phyloP scores from a whole-genome alignment of 2,329 filamentous ascomycete genomes.

The Aspergillus caelatus region DNA sequence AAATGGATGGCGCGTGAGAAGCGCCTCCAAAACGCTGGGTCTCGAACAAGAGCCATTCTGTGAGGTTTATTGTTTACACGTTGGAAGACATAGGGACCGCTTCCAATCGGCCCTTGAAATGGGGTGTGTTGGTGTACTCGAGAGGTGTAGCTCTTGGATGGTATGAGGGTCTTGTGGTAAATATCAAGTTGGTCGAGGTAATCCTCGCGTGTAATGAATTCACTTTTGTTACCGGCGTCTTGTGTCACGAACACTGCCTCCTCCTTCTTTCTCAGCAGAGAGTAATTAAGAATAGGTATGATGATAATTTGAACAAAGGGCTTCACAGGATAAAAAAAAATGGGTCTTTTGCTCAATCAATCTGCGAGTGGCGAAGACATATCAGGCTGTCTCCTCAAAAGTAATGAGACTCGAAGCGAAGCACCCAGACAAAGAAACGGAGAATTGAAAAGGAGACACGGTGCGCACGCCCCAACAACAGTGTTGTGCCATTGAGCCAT shows the following conservation, averaged over 20 bases:
- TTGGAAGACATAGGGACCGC: conserved; percentile 1
- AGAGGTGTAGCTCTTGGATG: not conserved
- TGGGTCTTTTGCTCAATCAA: not conserved
- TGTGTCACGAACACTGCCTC: not conserved
- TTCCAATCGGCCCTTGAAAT: not conserved
- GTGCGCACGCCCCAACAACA: not conserved
- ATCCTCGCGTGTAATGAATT: not conserved
- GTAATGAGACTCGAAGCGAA: not conserved
- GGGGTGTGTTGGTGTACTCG: not conserved
- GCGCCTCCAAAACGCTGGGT: conserved; percentile 63
- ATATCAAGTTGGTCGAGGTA: not conserved
- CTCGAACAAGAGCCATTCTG: conserved; percentile 54
- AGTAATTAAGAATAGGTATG: not conserved
- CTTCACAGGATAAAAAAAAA: not conserved
- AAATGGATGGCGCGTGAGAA: conserved; percentile 61
- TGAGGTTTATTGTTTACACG: not conserved
- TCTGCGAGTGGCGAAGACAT: not conserved
- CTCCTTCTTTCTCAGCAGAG: not conserved
- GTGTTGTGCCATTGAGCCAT: not conserved
- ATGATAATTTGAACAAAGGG: not conserved
- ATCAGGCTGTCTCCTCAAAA: not conserved
- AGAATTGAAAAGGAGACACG: not conserved
- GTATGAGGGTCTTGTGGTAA: not conserved
- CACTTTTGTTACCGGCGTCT: not conserved
- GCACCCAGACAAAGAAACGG: not conserved